Evolutionary conservation across 345 rosid species (phyloP).

Genomic region (Salix arbutifolia): DNA sequence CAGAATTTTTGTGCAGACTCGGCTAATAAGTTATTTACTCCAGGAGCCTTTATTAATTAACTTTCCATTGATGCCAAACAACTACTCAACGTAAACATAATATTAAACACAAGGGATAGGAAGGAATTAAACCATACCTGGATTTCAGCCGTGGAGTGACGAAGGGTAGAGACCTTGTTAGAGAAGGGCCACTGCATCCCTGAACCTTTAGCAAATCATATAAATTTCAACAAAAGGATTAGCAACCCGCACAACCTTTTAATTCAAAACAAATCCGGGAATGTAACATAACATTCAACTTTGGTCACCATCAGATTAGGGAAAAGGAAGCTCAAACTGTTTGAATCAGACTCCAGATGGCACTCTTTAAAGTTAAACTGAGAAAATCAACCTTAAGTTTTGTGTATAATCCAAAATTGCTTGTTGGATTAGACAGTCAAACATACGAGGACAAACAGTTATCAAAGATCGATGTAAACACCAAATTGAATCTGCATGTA

Average conservation of each 20-base stretch:
- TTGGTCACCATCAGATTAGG: background rate
- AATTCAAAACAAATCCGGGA: background rate
- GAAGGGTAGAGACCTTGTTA: conserved; percentile 39
- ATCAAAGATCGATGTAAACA: background rate
- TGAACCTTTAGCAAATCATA: conserved; percentile 36
- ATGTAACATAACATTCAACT: background rate
- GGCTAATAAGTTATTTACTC: background rate
- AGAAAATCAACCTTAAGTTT: background rate
- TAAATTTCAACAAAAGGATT: conserved; percentile 3
- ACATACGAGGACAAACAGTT: background rate
- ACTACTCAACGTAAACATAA: background rate
- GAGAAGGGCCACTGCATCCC: conserved; percentile 53
- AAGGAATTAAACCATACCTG: conserved; percentile 26
- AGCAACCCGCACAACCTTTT: background rate
- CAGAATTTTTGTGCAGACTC: background rate
- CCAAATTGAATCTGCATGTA: background rate
- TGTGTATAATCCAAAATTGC: background rate
- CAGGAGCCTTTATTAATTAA: background rate
- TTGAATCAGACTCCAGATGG: background rate
- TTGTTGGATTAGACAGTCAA: background rate
- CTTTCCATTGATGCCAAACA: background rate
- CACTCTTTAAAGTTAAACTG: background rate
- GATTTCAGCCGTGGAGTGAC: conserved; percentile 29
- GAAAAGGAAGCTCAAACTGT: background rate
- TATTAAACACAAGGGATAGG: background rate